phyloP scores from a whole-genome alignment of 805 yeast species.

The Candida pseudofarinosa region DNA sequence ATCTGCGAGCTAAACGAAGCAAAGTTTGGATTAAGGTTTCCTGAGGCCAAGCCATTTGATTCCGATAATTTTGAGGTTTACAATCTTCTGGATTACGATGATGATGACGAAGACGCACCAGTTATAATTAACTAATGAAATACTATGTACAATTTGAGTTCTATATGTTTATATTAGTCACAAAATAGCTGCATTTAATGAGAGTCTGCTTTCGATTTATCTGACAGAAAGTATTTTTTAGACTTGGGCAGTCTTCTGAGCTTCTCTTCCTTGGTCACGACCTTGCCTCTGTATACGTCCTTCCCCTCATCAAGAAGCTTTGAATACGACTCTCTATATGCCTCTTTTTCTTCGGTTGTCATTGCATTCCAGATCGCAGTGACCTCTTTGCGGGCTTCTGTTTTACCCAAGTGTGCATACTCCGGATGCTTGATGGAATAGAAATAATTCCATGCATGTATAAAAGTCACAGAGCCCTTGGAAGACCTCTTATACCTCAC shows the following conservation, averaged over 20 bases:
- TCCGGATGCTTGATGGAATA: slow-evolving; percentile 14
- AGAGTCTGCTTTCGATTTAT: too few relatives aligned
- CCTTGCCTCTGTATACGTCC: slow-evolving; percentile 25
- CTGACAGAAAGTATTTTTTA: not conserved
- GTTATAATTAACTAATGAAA: slow-evolving; percentile 13
- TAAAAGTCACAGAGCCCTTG: slow-evolving; percentile 17
- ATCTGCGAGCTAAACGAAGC: slow-evolving; percentile 7
- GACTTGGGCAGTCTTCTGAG: slow-evolving; percentile 5
- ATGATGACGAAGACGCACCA: slow-evolving; percentile 26
- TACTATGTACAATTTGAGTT: not conserved
- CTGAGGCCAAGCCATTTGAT: slow-evolving; percentile 8
- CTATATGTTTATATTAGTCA: too few relatives aligned
- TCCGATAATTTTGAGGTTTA: slow-evolving; percentile 21
- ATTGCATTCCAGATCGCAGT: slow-evolving; percentile 22
- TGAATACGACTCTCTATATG: slow-evolving; percentile 23
- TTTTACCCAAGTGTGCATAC: slow-evolving; percentile 6
- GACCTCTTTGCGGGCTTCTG: slow-evolving; percentile 10
- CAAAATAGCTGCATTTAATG: too few relatives aligned
- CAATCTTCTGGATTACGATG: slow-evolving; percentile 17
- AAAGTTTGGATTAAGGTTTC: slow-evolving; percentile 8
- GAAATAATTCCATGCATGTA: slow-evolving; percentile 37
- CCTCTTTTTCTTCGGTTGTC: slow-evolving; percentile 24
- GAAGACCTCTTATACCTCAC: slow-evolving; percentile 5
- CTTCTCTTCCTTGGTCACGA: slow-evolving; percentile 25
- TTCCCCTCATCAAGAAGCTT: slow-evolving; percentile 22